Evolutionary conservation across 1,139 yeast species (phyloP).

Genomic region (Protomyces lactucae-debilis): DNA sequence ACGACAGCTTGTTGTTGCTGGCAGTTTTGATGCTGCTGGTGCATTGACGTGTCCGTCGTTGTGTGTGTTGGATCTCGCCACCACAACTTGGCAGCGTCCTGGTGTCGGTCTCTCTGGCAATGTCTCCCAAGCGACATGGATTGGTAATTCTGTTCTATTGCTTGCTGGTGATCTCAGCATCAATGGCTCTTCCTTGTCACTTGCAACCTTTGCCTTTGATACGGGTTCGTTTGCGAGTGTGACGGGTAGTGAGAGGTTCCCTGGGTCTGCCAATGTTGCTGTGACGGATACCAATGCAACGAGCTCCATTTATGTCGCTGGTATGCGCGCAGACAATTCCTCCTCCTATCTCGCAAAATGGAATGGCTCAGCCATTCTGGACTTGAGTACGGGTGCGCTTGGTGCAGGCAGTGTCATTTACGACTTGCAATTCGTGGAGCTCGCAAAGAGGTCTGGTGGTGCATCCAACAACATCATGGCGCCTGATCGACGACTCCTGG

Average conservation of each 20-base stretch:
- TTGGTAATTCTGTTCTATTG: conserved; percentile 49
- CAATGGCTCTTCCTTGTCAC: conserved; percentile 41
- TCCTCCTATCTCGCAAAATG: conserved; percentile 38
- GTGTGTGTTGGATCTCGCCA: conserved; percentile 60
- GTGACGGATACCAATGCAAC: conserved; percentile 50
- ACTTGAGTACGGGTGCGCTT: conserved; percentile 41
- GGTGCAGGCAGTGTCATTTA: conserved; percentile 36
- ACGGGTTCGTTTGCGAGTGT: conserved; percentile 37
- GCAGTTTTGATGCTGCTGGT: conserved; percentile 62
- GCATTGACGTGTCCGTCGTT: conserved; percentile 57
- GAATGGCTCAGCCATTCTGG: conserved; percentile 36
- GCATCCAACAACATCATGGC: conserved; percentile 44
- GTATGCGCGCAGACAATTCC: conserved; percentile 40
- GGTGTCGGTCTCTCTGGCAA: conserved; percentile 49
- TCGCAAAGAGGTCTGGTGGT: conserved; percentile 33
- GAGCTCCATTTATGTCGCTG: conserved; percentile 54
- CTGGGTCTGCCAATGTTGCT: conserved; percentile 47
- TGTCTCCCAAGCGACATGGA: conserved; percentile 54
- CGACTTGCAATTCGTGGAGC: conserved; percentile 40
- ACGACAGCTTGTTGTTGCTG: conserved; percentile 63
- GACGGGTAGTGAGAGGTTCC: conserved; percentile 37
- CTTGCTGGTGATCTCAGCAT: conserved; percentile 59
- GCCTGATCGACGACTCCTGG: conserved; percentile 48
- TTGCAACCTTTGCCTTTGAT: conserved; percentile 54
- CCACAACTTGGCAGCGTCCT: conserved; percentile 53